phyloP scores from a whole-genome alignment of 805 yeast species.

The Wickerhamomyces sydowiorum region DNA sequence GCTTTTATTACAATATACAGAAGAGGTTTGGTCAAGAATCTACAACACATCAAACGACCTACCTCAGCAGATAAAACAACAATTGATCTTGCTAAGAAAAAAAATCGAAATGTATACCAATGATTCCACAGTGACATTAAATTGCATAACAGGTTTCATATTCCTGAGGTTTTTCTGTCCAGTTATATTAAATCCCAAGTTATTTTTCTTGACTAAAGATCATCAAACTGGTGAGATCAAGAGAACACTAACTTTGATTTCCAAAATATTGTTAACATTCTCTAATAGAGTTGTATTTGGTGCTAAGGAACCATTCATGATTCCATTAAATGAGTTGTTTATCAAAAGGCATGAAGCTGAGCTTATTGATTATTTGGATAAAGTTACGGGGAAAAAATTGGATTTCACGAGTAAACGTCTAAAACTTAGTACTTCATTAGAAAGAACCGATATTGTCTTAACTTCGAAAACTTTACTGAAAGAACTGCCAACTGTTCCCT shows the following conservation, averaged over 20 bases:
- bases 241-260: slow-evolving; percentile 73
- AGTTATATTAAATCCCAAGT: slow-evolving; percentile 82
- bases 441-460: slow-evolving; percentile 49
- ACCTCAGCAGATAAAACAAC: slow-evolving; percentile 60
- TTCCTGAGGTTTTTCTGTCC: slow-evolving; percentile 88
- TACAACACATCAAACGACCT: slow-evolving; percentile 65
- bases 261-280: slow-evolving; percentile 73
- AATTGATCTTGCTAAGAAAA: slow-evolving; percentile 56
- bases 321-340: slow-evolving; percentile 58
- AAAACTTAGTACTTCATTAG: slow-evolving; percentile 50
- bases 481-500: slow-evolving; percentile 66
- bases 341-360: slow-evolving; percentile 52
- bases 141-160: slow-evolving; percentile 77
- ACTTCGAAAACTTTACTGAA: slow-evolving; percentile 44
- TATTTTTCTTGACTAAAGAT: slow-evolving; percentile 64
- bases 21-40: slow-evolving; percentile 61
- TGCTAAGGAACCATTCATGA: slow-evolving; percentile 78
- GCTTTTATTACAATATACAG: slow-evolving; percentile 44
- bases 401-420: slow-evolving; percentile 57
- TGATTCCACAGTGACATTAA: slow-evolving; percentile 45
- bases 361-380: slow-evolving; percentile 63
- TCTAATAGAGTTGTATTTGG: slow-evolving; percentile 74
- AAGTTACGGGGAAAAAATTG: slow-evolving; percentile 61
- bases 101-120: slow-evolving; percentile 58
- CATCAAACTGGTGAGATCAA: slow-evolving; percentile 71